Evolutionary conservation across 2,329 filamentous ascomycete genomes (phyloP), one percentile per base, ranked within the genome.

Genomic region (Colletotrichum sp.): DNA sequence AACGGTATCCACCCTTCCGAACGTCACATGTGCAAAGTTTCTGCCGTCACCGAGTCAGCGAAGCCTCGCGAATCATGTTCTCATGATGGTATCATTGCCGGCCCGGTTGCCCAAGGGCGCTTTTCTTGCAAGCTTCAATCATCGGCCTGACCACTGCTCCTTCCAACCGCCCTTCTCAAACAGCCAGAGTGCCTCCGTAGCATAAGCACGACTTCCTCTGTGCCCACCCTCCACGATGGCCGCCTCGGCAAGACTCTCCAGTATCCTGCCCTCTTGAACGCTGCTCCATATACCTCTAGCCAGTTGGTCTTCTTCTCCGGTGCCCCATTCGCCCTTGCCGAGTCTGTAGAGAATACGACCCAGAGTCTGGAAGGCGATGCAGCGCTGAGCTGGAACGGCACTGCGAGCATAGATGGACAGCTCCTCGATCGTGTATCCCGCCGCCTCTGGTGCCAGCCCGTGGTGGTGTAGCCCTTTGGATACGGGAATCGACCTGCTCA

Each of bases 371-470:
- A 95, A 98, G 0, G 97, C 95, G 76, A 98, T 90, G 81, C 97
- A 98, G 13, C 96, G 88, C 86, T 99, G 97, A 1, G 94, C 93
- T 0, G 97, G 92, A 24, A 98, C 95, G 0, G 93, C 92, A 71
- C 95, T 97, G 38, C 96, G 90, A 6, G 95, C 92, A 3, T 98
- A 89, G 36, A 94, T 91, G 2, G 95, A 93, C 2, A 99, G 88
- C 84, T 99, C 97, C 1, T 92, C 92, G 34, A 99, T 91, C 0
- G 97, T 98, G 84, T 99, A 99, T 0, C 97, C 97, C 0, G 97
- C 97, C 2, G 96, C 95, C 84, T 98, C 95, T 18, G 97, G 97
- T 2, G 96, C 96, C 74, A 96, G 92, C 77, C 94, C 96, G 83
- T 99, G 97, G 83, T 99, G 96, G 83, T 99, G 97, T 16, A 99